Percentiles rank a stretch among this genome's conserved stretches.
These are phyloP conservation scores for Epicoccum nigrum DNA, from an alignment of 2,329 filamentous ascomycete genomes.

Conservation along the genomic window DNA sequence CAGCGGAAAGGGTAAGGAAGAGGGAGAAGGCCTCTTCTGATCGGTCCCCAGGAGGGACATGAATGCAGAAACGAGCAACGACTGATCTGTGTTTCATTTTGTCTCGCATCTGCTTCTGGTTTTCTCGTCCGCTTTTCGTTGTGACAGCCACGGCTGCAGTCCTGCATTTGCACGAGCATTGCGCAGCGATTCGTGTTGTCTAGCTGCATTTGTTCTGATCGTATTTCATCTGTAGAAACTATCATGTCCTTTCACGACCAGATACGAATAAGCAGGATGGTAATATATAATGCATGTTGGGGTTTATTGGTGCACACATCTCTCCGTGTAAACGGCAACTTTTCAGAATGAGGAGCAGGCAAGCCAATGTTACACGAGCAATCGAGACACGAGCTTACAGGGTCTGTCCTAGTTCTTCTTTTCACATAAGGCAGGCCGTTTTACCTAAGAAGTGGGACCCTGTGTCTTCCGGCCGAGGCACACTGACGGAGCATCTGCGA, in stretches of 20 bases:
- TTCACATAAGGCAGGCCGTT: constrained; percentile 1
- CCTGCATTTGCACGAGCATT: constrained; percentile 27
- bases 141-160: constrained; percentile 5
- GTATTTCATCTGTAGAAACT: neutral
- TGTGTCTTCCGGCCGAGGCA: constrained; percentile 12
- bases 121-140: neutral
- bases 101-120: neutral
- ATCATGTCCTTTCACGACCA: neutral
- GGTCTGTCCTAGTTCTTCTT: constrained; percentile 11
- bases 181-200: constrained; percentile 21
- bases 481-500: neutral
- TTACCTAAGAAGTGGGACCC: constrained; percentile 20
- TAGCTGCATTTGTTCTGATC: neutral
- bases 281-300: constrained; percentile 11
- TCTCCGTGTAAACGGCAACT: too few relatives aligned
- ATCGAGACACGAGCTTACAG: too few relatives aligned
- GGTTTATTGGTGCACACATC: too few relatives aligned
- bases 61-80: neutral
- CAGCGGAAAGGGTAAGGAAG: neutral
- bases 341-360: too few relatives aligned
- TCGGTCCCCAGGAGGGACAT: too few relatives aligned
- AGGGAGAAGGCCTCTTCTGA: neutral
- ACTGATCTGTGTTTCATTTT: neutral
- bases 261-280: constrained; percentile 1
- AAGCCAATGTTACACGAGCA: too few relatives aligned